Conservation (phyloP, 2,329 filamentous ascomycete genomes). For the Pseudocercospora macadamiae region DNA sequence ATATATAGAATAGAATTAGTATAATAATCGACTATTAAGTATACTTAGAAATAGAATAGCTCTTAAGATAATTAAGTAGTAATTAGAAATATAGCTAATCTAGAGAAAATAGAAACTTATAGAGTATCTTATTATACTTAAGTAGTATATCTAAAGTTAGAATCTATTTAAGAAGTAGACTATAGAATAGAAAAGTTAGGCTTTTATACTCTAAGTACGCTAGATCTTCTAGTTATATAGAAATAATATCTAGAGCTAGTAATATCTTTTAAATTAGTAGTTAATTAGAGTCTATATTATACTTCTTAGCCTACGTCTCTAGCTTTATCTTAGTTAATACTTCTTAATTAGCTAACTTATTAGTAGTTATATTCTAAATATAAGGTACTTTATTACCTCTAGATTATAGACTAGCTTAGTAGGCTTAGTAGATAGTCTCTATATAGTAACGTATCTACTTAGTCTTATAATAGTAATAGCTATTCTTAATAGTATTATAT, state of each 20-base stretch:
- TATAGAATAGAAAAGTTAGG: not conserved
- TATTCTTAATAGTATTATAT: not conserved
- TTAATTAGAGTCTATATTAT: not conserved
- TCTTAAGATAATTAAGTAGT: not conserved
- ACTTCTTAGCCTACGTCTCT: not conserved
- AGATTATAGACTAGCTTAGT: too few relatives aligned
- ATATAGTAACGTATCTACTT: too few relatives aligned
- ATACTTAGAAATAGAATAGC: not conserved
- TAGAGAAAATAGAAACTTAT: not conserved
- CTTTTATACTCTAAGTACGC: not conserved
- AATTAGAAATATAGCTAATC: not conserved
- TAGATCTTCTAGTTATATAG: not conserved
- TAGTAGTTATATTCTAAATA: too few relatives aligned
- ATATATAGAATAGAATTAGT: not conserved
- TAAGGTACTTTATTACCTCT: too few relatives aligned
- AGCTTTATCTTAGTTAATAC: not conserved
- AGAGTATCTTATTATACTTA: not conserved
- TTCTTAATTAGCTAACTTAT: too few relatives aligned
- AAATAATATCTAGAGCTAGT: not conserved
- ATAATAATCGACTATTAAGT: not conserved
- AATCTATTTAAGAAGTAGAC: not conserved
- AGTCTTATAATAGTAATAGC: not conserved
- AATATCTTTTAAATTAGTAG: not conserved
- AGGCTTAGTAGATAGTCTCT: too few relatives aligned
- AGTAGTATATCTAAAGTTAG: not conserved